Evolutionary conservation across 2,329 filamentous ascomycete species (phyloP), one percentile per base, ranked within the genome.

Genomic region (Pseudogymnoascus sp.): DNA sequence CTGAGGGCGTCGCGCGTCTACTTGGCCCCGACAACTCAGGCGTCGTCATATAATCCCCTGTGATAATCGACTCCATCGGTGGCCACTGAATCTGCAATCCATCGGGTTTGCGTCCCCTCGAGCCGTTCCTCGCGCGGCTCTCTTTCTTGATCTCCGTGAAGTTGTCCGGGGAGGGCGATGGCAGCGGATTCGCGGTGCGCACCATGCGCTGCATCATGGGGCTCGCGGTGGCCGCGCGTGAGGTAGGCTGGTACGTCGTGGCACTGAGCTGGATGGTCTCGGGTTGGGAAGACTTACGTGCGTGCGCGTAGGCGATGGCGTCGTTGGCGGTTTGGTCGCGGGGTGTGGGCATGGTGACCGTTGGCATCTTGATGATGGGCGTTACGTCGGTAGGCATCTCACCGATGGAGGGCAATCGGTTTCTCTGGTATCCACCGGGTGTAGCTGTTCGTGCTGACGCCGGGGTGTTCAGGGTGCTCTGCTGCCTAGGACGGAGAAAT

Each of bases 391-490:
- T 72, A 43, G 85, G 84, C 16, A 80, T 85, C 76, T 91, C 89
- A 9, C 89, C 89, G 62, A 93, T 93, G 0, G 89, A 93, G 12
- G 90, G 86, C 35, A 93, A 79, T n/a, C 89, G 83, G 62, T 83
- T 82, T 40, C 87, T 81, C 37, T 79, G 77, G 67, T 86, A 88
- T 8, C 80, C 83, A 38, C 83, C 81, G 0, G 84, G 85, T 0
- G 83, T 87, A 1, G 80, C 81, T 1, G 87, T 85, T 43, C 84
- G 81, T 1, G 87, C 85, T 12, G 88, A 88, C 58, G 86, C 83
- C 0, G 88, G 87, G 3, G 88, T 89, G 69, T 88, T 88, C 74
- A 90, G 81, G 66, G 81, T 82, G 71, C 88, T 89, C 40, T 84
- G 86, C 70, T 85, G 84, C 21, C 85, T 83, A 7, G 86, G 85